These are phyloP conservation scores for Candida takata DNA, from an alignment of 805 yeast genomes.

Conservation along the genomic window DNA sequence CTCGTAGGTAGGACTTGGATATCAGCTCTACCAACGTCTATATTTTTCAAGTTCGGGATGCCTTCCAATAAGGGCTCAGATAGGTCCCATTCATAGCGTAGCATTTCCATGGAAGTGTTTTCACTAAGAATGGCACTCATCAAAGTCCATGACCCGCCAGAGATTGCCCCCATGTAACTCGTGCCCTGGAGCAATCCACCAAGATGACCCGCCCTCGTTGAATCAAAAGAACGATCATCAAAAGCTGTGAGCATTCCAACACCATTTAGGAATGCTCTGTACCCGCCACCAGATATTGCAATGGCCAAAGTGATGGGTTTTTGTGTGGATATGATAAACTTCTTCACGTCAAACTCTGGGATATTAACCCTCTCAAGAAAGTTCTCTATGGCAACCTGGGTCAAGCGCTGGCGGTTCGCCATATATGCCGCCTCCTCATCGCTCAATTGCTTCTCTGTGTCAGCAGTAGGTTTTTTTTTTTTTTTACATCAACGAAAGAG, in stretches of 20 bases:
- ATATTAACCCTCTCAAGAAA: slow-evolving; percentile 27
- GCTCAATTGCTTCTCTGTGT: slow-evolving; percentile 5
- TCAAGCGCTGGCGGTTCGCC: slow-evolving; percentile 24
- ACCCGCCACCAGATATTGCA: slow-evolving; percentile 83
- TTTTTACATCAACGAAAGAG: too few species aligned
- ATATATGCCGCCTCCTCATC: slow-evolving; percentile 24
- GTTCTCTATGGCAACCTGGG: slow-evolving; percentile 24
- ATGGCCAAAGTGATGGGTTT: slow-evolving; percentile 41
- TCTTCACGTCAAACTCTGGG: slow-evolving; percentile 28
- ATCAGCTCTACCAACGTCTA: slow-evolving; percentile 25
- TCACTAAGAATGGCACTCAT: slow-evolving; percentile 33
- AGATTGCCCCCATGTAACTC: slow-evolving; percentile 67
- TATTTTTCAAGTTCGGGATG: slow-evolving; percentile 44
- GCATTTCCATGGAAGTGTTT: slow-evolving; percentile 30
- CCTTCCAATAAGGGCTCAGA: slow-evolving; percentile 47
- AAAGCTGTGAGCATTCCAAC: slow-evolving; percentile 79
- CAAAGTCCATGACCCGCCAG: slow-evolving; percentile 80
- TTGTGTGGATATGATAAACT: slow-evolving; percentile 16
- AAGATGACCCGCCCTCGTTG: slow-evolving; percentile 45
- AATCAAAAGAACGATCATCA: slow-evolving; percentile 60
- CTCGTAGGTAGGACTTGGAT: slow-evolving; percentile 20
- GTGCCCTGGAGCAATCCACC: slow-evolving; percentile 71
- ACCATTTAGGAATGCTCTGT: slow-evolving; percentile 79
- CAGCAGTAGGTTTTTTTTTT: neutral
- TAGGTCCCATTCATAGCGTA: slow-evolving; percentile 35